Evolutionary conservation across 306 rosid genomes (phyloP), one percentile per base, ranked within the genome.

Genomic region (Pueraria montana): DNA sequence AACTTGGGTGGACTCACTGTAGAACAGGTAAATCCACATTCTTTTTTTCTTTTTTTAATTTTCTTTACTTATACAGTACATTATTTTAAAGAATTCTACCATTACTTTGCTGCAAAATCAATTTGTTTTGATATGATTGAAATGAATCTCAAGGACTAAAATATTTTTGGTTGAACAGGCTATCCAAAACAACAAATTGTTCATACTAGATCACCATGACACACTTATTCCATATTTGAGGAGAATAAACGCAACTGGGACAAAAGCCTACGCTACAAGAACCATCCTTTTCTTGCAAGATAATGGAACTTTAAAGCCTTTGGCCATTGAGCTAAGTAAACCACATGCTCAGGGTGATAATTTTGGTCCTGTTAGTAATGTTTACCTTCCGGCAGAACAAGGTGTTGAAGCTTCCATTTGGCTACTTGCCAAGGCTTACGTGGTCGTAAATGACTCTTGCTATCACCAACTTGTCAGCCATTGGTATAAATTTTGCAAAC

Each of bases 401-500:
- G 97, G 97, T 42, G 93, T 86, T 11, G 91, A 91, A 9, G 77
- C 79, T 42, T 73, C 66, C 40, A 78, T 90, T 81, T 93, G 97
- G 97, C 84, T 73, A 36, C 87, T 93, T 52, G 97, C 96, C 11
- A 93, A 93, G 84, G 94, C 96, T 73, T 92, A 91, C 72, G 98
- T 83, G 0, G 77, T 90, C 2, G 97, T 92, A 0, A 90, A 91
- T 72, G 96, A 94, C 76, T 85, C 97, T 0, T 86, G 98, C 72
- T 68, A 48, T 65, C 97, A 93, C 86, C 94, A 93, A 72, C 94
- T 93, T 50, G 78, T 93, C 42, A 91, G 94, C 58, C 96, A 89
- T 50, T 91, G 94, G 95, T 92, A 90, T 5, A 70, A 77, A 12
- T 38, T 20, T 48, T 56, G 6, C 52, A n/a, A 36, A 58, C n/a